Percentiles rank a stretch among this genome's conserved stretches.
Evolutionary conservation across 1,284 basidiomycete species (phyloP).

Genomic region (Rhodofomes roseus): DNA sequence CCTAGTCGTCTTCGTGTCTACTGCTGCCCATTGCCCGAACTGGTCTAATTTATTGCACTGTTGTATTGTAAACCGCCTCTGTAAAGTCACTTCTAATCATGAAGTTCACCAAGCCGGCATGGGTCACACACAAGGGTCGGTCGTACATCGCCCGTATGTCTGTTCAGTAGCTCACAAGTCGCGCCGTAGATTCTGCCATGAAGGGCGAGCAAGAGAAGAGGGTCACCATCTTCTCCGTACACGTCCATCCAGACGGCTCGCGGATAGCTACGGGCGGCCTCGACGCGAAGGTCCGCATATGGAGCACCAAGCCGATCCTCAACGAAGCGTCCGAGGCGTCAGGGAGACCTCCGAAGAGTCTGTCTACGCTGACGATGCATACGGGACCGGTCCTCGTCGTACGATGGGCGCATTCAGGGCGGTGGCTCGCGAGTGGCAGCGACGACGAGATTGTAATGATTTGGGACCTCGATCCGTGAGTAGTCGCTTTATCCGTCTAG

Average conservation of each 20-base stretch:
- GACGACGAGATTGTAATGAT: conserved; percentile 96
- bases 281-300: conserved; percentile 95
- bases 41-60: neutral
- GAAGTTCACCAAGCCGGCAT: conserved; percentile 75
- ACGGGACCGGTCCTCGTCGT: conserved; percentile 92
- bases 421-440: conserved; percentile 94
- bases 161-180: neutral
- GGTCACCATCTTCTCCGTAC: conserved; percentile 87
- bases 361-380: conserved; percentile 92
- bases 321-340: conserved; percentile 69
- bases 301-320: conserved; percentile 93
- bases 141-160: neutral
- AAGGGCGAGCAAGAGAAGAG: conserved; percentile 50
- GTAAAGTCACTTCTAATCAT: conserved; percentile 29
- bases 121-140: conserved; percentile 67
- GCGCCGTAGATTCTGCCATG: conserved; percentile 21
- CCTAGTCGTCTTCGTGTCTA: neutral
- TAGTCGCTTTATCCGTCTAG: conserved; percentile 22
- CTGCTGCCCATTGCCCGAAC: neutral
- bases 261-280: conserved; percentile 95
- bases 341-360: conserved; percentile 77
- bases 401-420: conserved; percentile 93
- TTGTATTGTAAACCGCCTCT: neutral
- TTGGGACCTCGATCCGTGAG: conserved; percentile 95
- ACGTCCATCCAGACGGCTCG: conserved; percentile 94